phyloP scores from a whole-genome alignment of 352 stramenopile genomes.

The Phytophthora meadii region DNA sequence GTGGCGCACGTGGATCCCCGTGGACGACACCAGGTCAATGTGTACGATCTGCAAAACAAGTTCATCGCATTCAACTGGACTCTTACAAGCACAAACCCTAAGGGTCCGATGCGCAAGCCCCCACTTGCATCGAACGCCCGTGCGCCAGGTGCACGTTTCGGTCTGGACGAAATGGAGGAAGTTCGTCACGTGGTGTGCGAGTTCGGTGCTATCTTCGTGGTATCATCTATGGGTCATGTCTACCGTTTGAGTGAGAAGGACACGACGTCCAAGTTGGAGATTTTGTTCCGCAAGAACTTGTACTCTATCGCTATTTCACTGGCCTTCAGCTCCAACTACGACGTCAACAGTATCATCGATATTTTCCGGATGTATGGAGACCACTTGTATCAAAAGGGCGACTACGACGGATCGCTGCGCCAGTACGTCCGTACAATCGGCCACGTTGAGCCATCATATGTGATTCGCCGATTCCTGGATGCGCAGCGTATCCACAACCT shows the following conservation, averaged over 20 bases:
- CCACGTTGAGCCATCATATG: constrained; percentile 97
- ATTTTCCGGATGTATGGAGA: constrained; percentile 98
- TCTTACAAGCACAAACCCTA: constrained; percentile 66
- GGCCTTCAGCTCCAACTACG: constrained; percentile 94
- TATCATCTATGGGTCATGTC: constrained; percentile 87
- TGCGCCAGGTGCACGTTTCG: constrained; percentile 73
- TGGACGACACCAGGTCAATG: constrained; percentile 86
- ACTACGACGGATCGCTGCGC: constrained; percentile 95
- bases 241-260: constrained; percentile 95
- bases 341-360: constrained; percentile 96
- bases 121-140: constrained; percentile 43
- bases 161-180: constrained; percentile 87
- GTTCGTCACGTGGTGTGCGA: constrained; percentile 88
- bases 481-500: constrained; percentile 97
- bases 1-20: constrained; percentile 85
- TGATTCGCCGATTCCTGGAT: constrained; percentile 98
- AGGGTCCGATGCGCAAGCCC: constrained; percentile 40
- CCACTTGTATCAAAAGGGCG: constrained; percentile 97
- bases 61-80: constrained; percentile 94
- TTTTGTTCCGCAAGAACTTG: constrained; percentile 97
- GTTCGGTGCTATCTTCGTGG: constrained; percentile 89
- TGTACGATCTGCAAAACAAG: constrained; percentile 94
- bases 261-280: constrained; percentile 96
- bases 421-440: constrained; percentile 98
- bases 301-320: constrained; percentile 98